Base-by-base conservation (phyloP, 305 asterid genomes). In the Fraxinus velutina region DNA sequence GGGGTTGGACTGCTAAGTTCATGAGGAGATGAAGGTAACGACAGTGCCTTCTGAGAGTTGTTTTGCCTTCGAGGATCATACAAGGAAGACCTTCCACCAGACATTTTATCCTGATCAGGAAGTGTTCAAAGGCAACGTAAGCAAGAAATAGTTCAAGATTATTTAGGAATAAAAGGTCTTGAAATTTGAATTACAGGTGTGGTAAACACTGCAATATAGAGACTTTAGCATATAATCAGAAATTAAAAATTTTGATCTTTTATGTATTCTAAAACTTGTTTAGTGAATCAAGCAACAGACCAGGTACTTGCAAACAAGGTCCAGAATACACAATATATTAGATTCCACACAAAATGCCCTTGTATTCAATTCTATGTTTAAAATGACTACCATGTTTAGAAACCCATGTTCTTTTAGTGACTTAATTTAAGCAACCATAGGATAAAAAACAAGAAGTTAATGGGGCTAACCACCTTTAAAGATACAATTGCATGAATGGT, bases 21-120 rank as follows among this genome's bases (percentile, higher is more conserved):
- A 78, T 93, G 97, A 82, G 98, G 98, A 88, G 98, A 94, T 85
- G 99, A 89, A 86, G 99, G 99, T 83, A 96, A 89, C 24, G 99
- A 96, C 73, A 92, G 81, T 80, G 98, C 98, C 90, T 90, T 94
- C 85, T 94, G 98, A 81, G 97, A 90, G 87, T 82, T 84, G 73
- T 88, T 92, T 87, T 91, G 91, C 88, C 90, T 86, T 74, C 83
- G 86, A 85, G 84, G 88, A 68, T 87, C 87, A 83, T 84, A 90
- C 42, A 88, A 60, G 73, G 90, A 81, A 73, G 91, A 80, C 79
- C 82, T 87, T 78, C 80, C 93, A 85, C 90, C 92, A 77, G 93
- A 83, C 57, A 89, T 73, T 79, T 82, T 89, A 57, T 81, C 93
- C 82, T 64, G 86, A 44, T 82, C 90, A 83, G 86, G 89, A 79